A percentile compares a stretch with the other conserved stretches of the same genome.
These are phyloP conservation scores for Shiraia sp. DNA, from an alignment of 2,329 filamentous ascomycete genomes.

Conservation along the genomic window DNA sequence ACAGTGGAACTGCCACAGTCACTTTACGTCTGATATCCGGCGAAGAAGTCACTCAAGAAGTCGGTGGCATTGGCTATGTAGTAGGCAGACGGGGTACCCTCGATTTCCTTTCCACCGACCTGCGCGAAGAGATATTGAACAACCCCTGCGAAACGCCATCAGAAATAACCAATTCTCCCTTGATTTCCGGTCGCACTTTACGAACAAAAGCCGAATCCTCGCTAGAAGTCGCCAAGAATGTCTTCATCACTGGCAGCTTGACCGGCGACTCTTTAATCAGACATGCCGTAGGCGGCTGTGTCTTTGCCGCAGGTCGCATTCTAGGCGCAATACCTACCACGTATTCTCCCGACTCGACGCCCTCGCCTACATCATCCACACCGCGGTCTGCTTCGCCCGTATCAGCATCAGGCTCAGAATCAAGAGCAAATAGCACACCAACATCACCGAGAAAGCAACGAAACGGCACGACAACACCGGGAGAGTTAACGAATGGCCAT, in stretches of 20 bases:
- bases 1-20: conserved; percentile 33
- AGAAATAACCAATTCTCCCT: conserved; percentile 7
- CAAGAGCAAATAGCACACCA: conserved; percentile 5
- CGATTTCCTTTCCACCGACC: conserved; percentile 52
- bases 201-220: conserved; percentile 56
- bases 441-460: conserved; percentile 8
- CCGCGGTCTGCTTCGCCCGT: conserved; percentile 27
- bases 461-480: conserved; percentile 19
- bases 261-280: conserved; percentile 64
- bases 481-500: conserved; percentile 40
- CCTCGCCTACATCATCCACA: conserved; percentile 17
- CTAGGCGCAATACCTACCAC: conserved; percentile 27
- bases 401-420: conserved; percentile 18
- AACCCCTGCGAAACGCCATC: conserved; percentile 5
- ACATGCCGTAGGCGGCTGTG: conserved; percentile 63
- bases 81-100: conserved; percentile 61
- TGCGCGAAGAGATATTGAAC: conserved; percentile 54
- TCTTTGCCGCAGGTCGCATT: conserved; percentile 59
- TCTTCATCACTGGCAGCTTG: conserved; percentile 63
- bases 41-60: conserved; percentile 48
- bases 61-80: conserved; percentile 58
- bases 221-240: conserved; percentile 56
- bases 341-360: conserved; percentile 15
- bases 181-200: conserved; percentile 58
- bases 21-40: conserved; percentile 51